These are phyloP conservation scores for Barnettozyma salicaria DNA, from an alignment of 805 yeast species.

Conservation along the genomic window DNA sequence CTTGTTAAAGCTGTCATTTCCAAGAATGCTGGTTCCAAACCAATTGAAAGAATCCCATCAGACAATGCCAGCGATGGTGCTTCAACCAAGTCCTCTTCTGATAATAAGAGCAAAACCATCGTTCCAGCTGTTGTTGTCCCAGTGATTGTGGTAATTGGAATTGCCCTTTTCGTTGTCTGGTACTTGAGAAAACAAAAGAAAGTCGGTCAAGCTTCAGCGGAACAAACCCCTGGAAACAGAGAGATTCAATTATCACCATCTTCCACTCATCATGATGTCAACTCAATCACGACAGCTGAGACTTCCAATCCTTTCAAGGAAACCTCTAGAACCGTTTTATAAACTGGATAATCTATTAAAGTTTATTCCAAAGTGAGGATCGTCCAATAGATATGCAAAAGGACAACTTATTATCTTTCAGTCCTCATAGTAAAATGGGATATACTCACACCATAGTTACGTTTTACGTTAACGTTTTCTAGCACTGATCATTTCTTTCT, in stretches of 20 bases:
- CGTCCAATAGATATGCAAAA: no score
- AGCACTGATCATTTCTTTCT: conserved; percentile 1
- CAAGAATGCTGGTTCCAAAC: conserved; percentile 26
- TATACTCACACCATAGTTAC: no score
- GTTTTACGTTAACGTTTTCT: background rate
- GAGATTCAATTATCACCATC: conserved; percentile 24
- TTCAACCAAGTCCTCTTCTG: conserved; percentile 15
- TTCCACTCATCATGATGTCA: conserved; percentile 17
- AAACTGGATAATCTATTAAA: background rate
- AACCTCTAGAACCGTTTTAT: conserved; percentile 26
- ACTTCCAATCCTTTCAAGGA: conserved; percentile 27
- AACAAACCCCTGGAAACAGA: conserved; percentile 10
- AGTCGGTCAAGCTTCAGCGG: conserved; percentile 4
- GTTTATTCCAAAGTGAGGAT: no score
- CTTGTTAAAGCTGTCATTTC: conserved; percentile 32
- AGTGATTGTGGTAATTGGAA: conserved; percentile 29
- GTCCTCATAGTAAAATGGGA: no score
- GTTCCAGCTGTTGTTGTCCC: conserved; percentile 42
- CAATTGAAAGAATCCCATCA: conserved; percentile 35
- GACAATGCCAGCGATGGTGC: conserved; percentile 27
- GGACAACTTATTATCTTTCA: no score
- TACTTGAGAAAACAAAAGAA: conserved; percentile 27
- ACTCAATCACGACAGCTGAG: conserved; percentile 22
- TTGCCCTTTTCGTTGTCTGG: conserved; percentile 28
- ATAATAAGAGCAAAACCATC: conserved; percentile 27